These are phyloP conservation scores for Begonia peltatifolia DNA, from an alignment of 306 rosid genomes.

Conservation along the genomic window DNA sequence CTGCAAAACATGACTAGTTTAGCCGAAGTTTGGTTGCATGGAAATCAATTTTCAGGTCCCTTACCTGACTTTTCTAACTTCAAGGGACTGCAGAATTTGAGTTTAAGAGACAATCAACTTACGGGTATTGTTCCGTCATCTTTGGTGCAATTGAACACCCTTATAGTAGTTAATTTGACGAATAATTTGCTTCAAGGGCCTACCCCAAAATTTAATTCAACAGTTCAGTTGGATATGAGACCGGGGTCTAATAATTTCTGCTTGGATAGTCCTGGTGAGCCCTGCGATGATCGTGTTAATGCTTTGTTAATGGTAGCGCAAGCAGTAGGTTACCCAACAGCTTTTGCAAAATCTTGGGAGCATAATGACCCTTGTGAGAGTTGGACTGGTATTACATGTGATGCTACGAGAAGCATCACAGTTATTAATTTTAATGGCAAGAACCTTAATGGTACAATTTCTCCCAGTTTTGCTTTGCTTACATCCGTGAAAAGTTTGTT, in stretches of 20 bases:
- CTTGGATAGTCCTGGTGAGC: slow-evolving; percentile 11
- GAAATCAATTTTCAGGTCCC: slow-evolving; percentile 60
- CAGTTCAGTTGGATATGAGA: slow-evolving; percentile 27
- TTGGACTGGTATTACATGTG: slow-evolving; percentile 50
- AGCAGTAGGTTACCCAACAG: slow-evolving; percentile 42
- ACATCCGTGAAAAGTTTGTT: slow-evolving; percentile 25
- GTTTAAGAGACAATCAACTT: slow-evolving; percentile 50
- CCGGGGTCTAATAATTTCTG: slow-evolving; percentile 34
- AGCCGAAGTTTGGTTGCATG: slow-evolving; percentile 35
- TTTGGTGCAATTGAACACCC: slow-evolving; percentile 17
- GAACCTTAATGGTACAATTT: slow-evolving; percentile 57
- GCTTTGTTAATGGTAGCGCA: slow-evolving; percentile 26
- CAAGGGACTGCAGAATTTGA: slow-evolving; percentile 13
- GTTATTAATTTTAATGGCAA: slow-evolving; percentile 36
- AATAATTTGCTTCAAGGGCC: slow-evolving; percentile 75
- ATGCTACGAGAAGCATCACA: slow-evolving; percentile 12
- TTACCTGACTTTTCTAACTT: slow-evolving; percentile 47
- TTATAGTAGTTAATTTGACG: slow-evolving; percentile 36
- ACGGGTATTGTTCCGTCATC: slow-evolving; percentile 74
- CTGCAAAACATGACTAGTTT: slow-evolving; percentile 41
- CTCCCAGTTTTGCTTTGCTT: slow-evolving; percentile 34
- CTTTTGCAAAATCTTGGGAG: slow-evolving; percentile 45
- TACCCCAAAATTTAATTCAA: slow-evolving; percentile 24
- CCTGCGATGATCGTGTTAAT: slow-evolving; percentile 44
- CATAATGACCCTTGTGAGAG: slow-evolving; percentile 59